Percentiles rank a stretch among this genome's conserved stretches.
These are phyloP conservation scores for Mucor plumbeus DNA, from an alignment of 371 early-diverging fungal genomes.

Conservation along the genomic window DNA sequence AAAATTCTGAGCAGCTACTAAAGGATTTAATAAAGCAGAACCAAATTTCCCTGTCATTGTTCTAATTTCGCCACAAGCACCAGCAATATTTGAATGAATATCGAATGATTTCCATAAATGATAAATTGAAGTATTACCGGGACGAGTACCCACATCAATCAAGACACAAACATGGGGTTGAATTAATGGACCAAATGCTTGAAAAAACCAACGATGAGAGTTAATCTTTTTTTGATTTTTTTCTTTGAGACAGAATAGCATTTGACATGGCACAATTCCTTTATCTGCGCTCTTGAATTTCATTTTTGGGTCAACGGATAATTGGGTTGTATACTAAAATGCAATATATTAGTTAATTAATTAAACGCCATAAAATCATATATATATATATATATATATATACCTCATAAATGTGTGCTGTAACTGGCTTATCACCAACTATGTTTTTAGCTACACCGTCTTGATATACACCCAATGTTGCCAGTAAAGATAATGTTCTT, in stretches of 20 bases:
- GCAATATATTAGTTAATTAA: constrained; percentile 42
- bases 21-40: constrained; percentile 75
- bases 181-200: constrained; percentile 88
- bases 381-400: neutral
- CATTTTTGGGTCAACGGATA: constrained; percentile 77
- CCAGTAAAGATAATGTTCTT: constrained; percentile 76
- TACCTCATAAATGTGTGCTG: constrained; percentile 87
- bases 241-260: constrained; percentile 93
- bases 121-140: constrained; percentile 86
- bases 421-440: constrained; percentile 63
- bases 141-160: constrained; percentile 94
- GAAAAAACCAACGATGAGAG: constrained; percentile 98
- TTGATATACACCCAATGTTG: constrained; percentile 91
- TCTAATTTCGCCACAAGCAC: constrained; percentile 96
- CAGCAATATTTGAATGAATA: constrained; percentile 83
- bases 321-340: constrained; percentile 82
- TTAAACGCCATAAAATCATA: neutral
- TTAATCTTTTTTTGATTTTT: constrained; percentile 93
- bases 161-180: constrained; percentile 91
- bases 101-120: constrained; percentile 95
- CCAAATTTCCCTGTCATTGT: constrained; percentile 82
- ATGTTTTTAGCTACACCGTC: constrained; percentile 80
- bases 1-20: constrained; percentile 86
- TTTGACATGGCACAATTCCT: constrained; percentile 87
- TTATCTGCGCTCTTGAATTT: constrained; percentile 76